These are phyloP conservation scores for Populus simonii DNA, from an alignment of 345 rosid species.

Conservation along the genomic window DNA sequence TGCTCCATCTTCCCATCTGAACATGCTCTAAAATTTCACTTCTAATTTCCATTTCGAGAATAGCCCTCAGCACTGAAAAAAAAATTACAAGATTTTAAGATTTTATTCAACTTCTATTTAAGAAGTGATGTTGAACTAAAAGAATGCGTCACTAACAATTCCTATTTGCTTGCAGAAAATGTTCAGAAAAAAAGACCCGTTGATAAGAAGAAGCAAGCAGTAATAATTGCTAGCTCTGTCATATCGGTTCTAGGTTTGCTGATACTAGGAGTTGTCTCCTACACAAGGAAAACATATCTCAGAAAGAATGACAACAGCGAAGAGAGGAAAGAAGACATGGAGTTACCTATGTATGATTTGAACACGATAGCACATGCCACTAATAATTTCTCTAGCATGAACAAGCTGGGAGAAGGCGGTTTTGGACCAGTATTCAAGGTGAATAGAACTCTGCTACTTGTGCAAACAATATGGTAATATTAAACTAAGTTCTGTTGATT, in stretches of 20 bases:
- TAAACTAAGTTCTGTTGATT: too few species aligned
- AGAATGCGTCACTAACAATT: too few species aligned
- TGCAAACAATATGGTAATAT: too few species aligned
- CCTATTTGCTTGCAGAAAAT: too few species aligned
- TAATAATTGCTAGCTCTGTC: not conserved
- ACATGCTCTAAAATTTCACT: too few species aligned
- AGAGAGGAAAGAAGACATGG: not conserved
- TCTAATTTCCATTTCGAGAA: too few species aligned
- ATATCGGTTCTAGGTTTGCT: not conserved
- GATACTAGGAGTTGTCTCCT: not conserved
- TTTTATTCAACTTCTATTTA: too few species aligned
- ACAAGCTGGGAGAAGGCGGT: conserved; percentile 32
- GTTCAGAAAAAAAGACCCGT: too few species aligned
- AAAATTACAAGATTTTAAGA: too few species aligned
- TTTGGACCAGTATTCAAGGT: conserved; percentile 28
- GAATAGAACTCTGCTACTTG: not conserved
- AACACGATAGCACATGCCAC: conserved; percentile 5
- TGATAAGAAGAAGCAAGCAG: not conserved
- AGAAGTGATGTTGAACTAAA: too few species aligned
- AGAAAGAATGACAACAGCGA: not conserved
- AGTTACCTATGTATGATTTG: not conserved
- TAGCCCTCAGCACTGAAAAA: too few species aligned
- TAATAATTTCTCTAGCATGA: conserved; percentile 7
- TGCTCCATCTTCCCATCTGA: too few species aligned
- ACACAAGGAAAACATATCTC: not conserved